Evolutionary conservation across 2,329 filamentous ascomycete genomes (phyloP).

Genomic region (Fusarium nisikadoi): DNA sequence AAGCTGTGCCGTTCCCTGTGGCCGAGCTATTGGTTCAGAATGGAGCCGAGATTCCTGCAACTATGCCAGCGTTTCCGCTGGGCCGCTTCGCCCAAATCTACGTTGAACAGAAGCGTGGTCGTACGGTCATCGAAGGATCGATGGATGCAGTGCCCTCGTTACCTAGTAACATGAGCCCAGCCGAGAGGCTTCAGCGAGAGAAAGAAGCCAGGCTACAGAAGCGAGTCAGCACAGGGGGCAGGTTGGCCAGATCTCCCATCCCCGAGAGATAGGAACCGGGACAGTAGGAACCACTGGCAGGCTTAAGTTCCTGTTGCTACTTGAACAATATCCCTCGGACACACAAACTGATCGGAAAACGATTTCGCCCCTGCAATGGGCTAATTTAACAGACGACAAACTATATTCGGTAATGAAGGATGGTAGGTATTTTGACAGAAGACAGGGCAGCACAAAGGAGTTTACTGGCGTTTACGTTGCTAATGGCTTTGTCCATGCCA

Average conservation of each 20-base stretch:
- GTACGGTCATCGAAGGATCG: conserved; percentile 55
- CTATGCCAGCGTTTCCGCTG: conserved; percentile 83
- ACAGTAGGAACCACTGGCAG: conserved; percentile 54
- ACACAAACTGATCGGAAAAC: conserved; percentile 36
- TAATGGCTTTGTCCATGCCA: conserved; percentile 21
- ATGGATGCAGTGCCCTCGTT: conserved; percentile 71
- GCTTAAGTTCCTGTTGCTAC: conserved; percentile 52
- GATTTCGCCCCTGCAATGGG: conserved; percentile 10
- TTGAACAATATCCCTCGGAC: conserved; percentile 46
- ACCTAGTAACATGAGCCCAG: conserved; percentile 57
- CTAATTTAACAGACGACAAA: conserved; percentile 28
- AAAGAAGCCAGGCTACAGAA: conserved; percentile 79
- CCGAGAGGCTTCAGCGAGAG: conserved; percentile 67
- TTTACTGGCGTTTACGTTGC: conserved; percentile 38
- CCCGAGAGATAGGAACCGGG: conserved; percentile 66
- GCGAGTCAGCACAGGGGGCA: conserved; percentile 79
- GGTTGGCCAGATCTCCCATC: conserved; percentile 73
- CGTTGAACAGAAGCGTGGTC: conserved; percentile 78
- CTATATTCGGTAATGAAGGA: conserved; percentile 35
- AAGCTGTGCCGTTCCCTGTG: conserved; percentile 79
- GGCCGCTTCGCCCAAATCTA: conserved; percentile 84
- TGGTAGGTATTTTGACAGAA: conserved; percentile 37
- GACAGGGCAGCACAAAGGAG: conserved; percentile 38
- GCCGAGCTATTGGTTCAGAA: conserved; percentile 95
- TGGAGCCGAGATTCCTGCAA: conserved; percentile 83